phyloP scores from a whole-genome alignment of 306 rosid species.

The Acacia crassicarpa region DNA sequence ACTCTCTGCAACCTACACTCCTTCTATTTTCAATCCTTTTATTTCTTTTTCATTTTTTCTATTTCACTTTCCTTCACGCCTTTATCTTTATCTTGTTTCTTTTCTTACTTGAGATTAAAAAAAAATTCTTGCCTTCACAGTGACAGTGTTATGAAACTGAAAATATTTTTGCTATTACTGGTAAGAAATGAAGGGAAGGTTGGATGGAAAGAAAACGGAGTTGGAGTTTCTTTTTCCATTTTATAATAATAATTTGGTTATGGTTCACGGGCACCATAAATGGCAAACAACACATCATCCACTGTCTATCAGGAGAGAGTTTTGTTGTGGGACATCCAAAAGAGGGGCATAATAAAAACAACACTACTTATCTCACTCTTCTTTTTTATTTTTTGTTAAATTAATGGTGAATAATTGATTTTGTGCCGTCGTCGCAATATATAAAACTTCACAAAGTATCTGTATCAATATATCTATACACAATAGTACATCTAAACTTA shows the following conservation, averaged over 20 bases:
- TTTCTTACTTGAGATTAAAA: background rate
- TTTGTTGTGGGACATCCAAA: slow-evolving; percentile 36
- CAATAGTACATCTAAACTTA: no score
- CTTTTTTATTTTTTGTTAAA: no score
- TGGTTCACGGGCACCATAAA: slow-evolving; percentile 29
- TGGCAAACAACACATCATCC: slow-evolving; percentile 53
- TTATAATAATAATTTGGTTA: background rate
- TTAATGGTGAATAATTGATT: no score
- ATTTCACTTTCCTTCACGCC: background rate
- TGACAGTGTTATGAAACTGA: background rate
- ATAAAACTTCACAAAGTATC: no score
- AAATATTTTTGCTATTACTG: background rate
- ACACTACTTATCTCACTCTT: background rate
- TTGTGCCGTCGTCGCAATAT: no score
- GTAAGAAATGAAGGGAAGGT: background rate
- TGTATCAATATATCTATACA: no score
- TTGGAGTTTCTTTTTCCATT: background rate
- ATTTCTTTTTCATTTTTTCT: background rate
- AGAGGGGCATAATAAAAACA: background rate
- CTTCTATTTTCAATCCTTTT: slow-evolving; percentile 26
- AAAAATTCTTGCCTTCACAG: background rate
- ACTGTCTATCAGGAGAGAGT: slow-evolving; percentile 32
- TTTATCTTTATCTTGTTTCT: background rate
- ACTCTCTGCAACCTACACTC: slow-evolving; percentile 38
- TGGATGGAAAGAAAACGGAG: background rate